phyloP scores from a whole-genome alignment of 768 basidiomycete genomes.

The Cytidiella melzeri region DNA sequence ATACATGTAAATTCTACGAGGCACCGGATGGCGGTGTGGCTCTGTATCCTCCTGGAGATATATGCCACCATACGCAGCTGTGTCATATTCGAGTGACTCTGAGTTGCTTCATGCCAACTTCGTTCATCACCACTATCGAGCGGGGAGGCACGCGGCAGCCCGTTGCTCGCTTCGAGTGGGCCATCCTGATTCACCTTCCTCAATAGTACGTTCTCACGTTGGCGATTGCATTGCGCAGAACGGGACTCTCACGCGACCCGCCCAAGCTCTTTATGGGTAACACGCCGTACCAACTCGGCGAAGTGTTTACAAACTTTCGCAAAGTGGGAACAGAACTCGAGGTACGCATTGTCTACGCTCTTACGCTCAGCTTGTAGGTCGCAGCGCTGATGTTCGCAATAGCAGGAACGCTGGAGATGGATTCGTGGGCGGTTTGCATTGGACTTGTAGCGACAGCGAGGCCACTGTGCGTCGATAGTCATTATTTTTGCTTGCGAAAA shows the following conservation, averaged over 20 bases:
- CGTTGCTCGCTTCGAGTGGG: constrained; percentile 12
- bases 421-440: background rate
- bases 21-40: background rate
- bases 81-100: constrained; percentile 8
- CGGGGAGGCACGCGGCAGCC: constrained; percentile 4
- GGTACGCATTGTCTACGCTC: constrained; percentile 9
- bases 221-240: constrained; percentile 6
- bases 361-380: background rate
- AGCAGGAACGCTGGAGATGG: constrained; percentile 12
- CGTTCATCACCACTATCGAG: constrained; percentile 7
- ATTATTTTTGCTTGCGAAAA: background rate
- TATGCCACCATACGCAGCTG: constrained; percentile 4
- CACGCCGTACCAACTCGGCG: constrained; percentile 3
- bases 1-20: constrained; percentile 4
- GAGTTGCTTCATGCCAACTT: constrained; percentile 12
- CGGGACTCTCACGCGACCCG: constrained; percentile 11
- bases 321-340: constrained; percentile 6
- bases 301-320: constrained; percentile 11
- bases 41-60: constrained; percentile 3
- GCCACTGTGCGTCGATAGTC: background rate
- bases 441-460: no score
- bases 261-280: constrained; percentile 8
- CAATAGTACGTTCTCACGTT: no score
- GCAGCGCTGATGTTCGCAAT: background rate
- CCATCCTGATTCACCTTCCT: background rate